Percentiles rank a stretch among this genome's conserved stretches.
Evolutionary conservation across 768 basidiomycete species (phyloP).

Genomic region (Phaffia australis): DNA sequence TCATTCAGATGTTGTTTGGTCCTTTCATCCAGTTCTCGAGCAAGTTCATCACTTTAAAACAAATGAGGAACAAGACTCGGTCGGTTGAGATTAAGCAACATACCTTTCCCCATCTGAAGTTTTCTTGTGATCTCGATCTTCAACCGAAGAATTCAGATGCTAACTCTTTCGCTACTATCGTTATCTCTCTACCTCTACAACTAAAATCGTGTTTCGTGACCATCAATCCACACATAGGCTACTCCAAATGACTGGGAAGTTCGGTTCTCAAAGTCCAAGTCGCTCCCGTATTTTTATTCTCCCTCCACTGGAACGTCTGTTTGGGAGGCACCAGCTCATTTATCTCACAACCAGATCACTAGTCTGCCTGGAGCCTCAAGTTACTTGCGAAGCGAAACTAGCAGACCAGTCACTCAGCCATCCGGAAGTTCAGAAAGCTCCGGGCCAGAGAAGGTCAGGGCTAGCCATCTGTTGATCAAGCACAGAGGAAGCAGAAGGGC

Average conservation of each 20-base stretch:
- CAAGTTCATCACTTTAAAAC: too few relatives aligned
- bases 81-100: too few relatives aligned
- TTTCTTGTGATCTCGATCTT: too few relatives aligned
- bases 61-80: too few relatives aligned
- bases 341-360: conserved; percentile 53
- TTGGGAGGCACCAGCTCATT: conserved; percentile 63
- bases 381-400: conserved; percentile 38
- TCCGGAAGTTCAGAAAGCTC: conserved; percentile 28
- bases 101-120: too few relatives aligned
- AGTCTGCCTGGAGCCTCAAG: conserved; percentile 56
- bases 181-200: too few relatives aligned
- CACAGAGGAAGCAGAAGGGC: conserved; percentile 48
- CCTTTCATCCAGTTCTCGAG: too few relatives aligned
- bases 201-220: too few relatives aligned
- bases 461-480: conserved; percentile 92
- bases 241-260: conserved; percentile 10
- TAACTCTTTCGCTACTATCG: too few relatives aligned
- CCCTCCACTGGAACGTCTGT: conserved; percentile 53
- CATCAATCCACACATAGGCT: too few relatives aligned
- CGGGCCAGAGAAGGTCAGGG: conserved; percentile 54
- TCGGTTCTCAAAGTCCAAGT: conserved; percentile 24
- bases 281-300: conserved; percentile 76
- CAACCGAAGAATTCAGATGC: too few relatives aligned
- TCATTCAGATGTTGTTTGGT: too few relatives aligned
- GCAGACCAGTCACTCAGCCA: conserved; percentile 29